Evolutionary conservation across 2,329 filamentous ascomycete species (phyloP), one percentile per base, ranked within the genome.

Genomic region (Byssothecium circinans): DNA sequence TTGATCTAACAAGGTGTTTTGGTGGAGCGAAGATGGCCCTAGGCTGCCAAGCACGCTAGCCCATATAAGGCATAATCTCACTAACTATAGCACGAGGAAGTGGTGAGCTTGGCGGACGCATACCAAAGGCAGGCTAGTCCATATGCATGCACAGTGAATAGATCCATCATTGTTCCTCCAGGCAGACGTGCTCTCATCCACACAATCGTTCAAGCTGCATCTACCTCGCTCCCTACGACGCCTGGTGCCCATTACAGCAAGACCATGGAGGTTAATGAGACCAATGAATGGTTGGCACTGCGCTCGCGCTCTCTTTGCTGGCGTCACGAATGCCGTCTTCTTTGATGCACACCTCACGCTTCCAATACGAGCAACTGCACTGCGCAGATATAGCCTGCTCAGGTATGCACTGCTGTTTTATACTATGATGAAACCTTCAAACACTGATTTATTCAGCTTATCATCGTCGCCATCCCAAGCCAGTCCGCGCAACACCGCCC

Each of bases 231-330:
- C 38, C 44, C 42, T 49, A 41, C 41, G 42, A 55, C 50, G 46
- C 42, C 50, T 52, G 51, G 60, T 67, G 64, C 62, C 66, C 68
- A 50, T 41, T 23, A 54, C 55, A 61, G 63, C 64, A 62, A 59
- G 56, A 60, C 55, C 49, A 70, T 70, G 67, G 68, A 67, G 63
- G 53, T 58, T 52, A 54, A 70, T 70, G 68, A 62, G 62, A 52
- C 61, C 52, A 56, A 69, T 70, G 67, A 62, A 62, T 52, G 54
- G 51, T 57, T 56, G 50, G 57, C 57, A 51, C 43, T 34, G 48
- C 30, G 36, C 14, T 15, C 27, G 49, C 42, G 29, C 29, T 25
- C 23, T 25, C 23, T 10, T 25, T 25, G 23, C 10, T 25, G 23
- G 23, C 23, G 6, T 25, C 23, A 25, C 23, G 23, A 25, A 25